phyloP scores from a whole-genome alignment of 208 protist species.

The Phytomonas francai region DNA sequence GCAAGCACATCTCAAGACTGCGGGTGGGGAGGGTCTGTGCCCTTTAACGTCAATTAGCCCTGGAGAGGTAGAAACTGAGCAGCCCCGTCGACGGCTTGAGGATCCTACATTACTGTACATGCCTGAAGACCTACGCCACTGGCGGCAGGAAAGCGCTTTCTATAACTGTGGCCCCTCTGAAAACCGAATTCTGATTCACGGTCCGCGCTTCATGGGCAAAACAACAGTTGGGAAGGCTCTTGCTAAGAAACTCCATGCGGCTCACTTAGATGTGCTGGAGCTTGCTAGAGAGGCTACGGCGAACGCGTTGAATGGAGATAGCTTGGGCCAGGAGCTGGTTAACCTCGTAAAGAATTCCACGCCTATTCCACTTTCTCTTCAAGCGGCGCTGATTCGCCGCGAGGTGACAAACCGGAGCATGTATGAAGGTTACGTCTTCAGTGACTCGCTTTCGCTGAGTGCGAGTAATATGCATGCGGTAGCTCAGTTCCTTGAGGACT shows the following conservation, averaged over 20 bases:
- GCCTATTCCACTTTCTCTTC: slow-evolving; percentile 37
- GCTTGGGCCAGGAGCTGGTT: slow-evolving; percentile 26
- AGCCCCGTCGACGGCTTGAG: slow-evolving; percentile 24
- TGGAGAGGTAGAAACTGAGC: slow-evolving; percentile 12
- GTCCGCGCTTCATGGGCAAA: slow-evolving; percentile 44
- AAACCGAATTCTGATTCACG: slow-evolving; percentile 65
- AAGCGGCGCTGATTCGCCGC: slow-evolving; percentile 38
- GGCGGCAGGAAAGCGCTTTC: slow-evolving; percentile 29
- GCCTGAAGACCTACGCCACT: slow-evolving; percentile 45
- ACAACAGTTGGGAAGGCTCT: slow-evolving; percentile 32
- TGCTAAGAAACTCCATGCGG: slow-evolving; percentile 42
- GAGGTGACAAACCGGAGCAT: slow-evolving; percentile 22
- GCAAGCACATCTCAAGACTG: slow-evolving; percentile 7
- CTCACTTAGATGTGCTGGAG: slow-evolving; percentile 59
- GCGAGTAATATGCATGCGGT: slow-evolving; percentile 4
- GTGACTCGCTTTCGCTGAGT: slow-evolving; percentile 34
- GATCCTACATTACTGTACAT: slow-evolving; percentile 55
- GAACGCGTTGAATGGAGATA: neutral
- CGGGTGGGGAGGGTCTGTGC: neutral
- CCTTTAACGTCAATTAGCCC: slow-evolving; percentile 7
- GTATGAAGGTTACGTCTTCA: slow-evolving; percentile 80
- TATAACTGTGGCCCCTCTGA: slow-evolving; percentile 22
- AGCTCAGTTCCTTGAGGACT: slow-evolving; percentile 27
- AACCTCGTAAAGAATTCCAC: slow-evolving; percentile 19
- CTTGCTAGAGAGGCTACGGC: slow-evolving; percentile 23